Percentiles rank a stretch among this genome's conserved stretches.
Conservation (phyloP, 2,329 filamentous ascomycete genomes). For the Hysterium pulicare region DNA sequence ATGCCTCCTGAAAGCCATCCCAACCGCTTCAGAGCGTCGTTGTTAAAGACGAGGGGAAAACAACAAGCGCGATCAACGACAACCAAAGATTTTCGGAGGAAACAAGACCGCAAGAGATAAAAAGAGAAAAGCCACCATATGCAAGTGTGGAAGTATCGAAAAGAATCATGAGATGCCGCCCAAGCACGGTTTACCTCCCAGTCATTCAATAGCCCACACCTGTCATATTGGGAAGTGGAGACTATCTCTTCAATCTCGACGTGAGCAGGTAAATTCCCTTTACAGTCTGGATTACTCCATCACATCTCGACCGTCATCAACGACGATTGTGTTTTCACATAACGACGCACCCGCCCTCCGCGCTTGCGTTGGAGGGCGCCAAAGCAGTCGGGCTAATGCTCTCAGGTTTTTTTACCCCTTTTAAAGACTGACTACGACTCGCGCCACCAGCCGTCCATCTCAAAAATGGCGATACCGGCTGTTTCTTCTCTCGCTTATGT, state of each 20-base stretch:
- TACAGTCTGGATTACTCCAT: too few species aligned
- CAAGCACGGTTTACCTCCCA: constrained; percentile 2
- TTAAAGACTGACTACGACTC: constrained; percentile 15
- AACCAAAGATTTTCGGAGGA: too few species aligned
- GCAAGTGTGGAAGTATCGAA: constrained; percentile 3
- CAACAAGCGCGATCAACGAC: too few species aligned
- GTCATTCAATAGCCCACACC: constrained; percentile 2
- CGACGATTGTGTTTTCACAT: too few species aligned
- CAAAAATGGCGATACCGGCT: constrained; percentile 16
- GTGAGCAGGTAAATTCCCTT: too few species aligned
- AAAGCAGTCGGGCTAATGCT: constrained; percentile 6
- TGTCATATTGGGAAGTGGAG: background rate
- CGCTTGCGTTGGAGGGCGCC: constrained; percentile 3
- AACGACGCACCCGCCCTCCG: constrained; percentile 7
- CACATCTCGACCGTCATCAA: too few species aligned
- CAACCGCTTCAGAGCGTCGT: constrained; percentile 7
- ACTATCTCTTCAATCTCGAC: background rate
- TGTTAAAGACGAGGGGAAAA: too few species aligned
- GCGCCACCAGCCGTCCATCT: constrained; percentile 21
- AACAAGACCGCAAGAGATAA: background rate
- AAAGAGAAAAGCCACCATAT: constrained; percentile 7
- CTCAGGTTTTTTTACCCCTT: constrained; percentile 25
- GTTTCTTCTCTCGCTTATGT: constrained; percentile 8
- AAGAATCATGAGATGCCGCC: constrained; percentile 5
- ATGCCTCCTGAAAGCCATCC: constrained; percentile 17